phyloP scores from a whole-genome alignment of 2,329 filamentous ascomycete species.

The Ceratocystis huliohia region DNA sequence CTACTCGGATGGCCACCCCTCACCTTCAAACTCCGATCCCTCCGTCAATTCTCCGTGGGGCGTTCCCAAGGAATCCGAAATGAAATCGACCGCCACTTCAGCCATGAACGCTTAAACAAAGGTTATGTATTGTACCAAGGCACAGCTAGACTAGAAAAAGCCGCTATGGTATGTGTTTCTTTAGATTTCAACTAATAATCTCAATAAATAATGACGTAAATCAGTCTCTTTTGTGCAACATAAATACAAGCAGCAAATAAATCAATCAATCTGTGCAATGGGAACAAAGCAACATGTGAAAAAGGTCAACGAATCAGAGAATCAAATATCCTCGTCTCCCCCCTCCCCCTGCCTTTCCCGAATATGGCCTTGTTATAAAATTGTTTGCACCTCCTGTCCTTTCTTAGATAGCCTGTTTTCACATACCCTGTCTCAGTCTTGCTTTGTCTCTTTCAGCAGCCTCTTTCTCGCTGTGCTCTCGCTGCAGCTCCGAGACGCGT shows the following conservation, averaged over 20 bases:
- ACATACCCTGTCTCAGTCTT: conserved; percentile 6
- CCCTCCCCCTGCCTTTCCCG: too few species aligned
- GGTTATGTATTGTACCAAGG: too few species aligned
- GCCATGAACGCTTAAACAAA: too few species aligned
- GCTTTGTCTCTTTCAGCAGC: neutral
- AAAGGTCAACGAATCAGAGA: too few species aligned
- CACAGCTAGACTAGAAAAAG: too few species aligned
- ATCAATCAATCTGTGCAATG: neutral
- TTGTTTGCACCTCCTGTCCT: neutral
- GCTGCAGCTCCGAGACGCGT: conserved; percentile 25
- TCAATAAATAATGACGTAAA: neutral
- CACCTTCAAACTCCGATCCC: too few species aligned
- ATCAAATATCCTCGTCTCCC: too few species aligned
- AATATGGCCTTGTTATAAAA: neutral
- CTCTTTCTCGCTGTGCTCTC: conserved; percentile 16
- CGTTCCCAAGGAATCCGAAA: accelerated
- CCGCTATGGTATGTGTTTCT: neutral
- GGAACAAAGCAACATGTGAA: neutral
- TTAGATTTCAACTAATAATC: neutral
- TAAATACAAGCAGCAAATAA: neutral
- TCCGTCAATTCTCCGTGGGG: too few species aligned
- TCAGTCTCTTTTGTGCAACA: neutral
- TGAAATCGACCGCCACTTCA: too few species aligned
- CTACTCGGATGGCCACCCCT: too few species aligned
- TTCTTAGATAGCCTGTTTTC: neutral